Percentiles rank a stretch among this genome's conserved stretches.
phyloP scores from a whole-genome alignment of 306 rosid species.

The Quercus rubra region DNA sequence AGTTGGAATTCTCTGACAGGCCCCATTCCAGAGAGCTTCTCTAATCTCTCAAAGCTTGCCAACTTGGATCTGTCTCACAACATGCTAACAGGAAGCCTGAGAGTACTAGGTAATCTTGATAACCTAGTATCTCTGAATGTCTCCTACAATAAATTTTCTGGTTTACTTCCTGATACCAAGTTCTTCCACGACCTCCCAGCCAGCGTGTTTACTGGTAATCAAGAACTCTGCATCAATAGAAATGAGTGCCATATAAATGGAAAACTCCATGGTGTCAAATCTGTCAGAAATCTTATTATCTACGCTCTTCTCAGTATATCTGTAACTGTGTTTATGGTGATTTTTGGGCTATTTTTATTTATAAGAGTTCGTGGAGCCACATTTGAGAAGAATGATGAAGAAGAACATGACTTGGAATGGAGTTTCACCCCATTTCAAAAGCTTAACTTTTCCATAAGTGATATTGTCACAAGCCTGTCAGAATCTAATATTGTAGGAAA shows the following conservation, averaged over 20 bases:
- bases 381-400: conserved; percentile 34
- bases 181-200: conserved; percentile 68
- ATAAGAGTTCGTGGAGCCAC: conserved; percentile 45
- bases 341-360: conserved; percentile 52
- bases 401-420: conserved; percentile 64
- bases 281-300: conserved; percentile 44
- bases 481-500: conserved; percentile 82
- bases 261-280: conserved; percentile 36
- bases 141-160: conserved; percentile 77
- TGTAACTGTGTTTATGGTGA: conserved; percentile 46
- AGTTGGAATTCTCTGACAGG: conserved; percentile 81
- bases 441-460: conserved; percentile 68
- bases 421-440: conserved; percentile 90
- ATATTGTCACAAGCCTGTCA: conserved; percentile 58
- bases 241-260: conserved; percentile 37
- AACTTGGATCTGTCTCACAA: conserved; percentile 86
- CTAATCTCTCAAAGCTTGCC: conserved; percentile 83
- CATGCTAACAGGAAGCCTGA: conserved; percentile 65
- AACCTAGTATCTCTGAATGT: conserved; percentile 83
- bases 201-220: conserved; percentile 63
- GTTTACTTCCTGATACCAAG: conserved; percentile 73
- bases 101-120: conserved; percentile 52
- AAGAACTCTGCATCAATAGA: conserved; percentile 58
- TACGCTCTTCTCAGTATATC: conserved; percentile 61
- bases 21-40: conserved; percentile 70